Base-by-base conservation (phyloP, 345 rosid species). In the Lepidium africanum region DNA sequence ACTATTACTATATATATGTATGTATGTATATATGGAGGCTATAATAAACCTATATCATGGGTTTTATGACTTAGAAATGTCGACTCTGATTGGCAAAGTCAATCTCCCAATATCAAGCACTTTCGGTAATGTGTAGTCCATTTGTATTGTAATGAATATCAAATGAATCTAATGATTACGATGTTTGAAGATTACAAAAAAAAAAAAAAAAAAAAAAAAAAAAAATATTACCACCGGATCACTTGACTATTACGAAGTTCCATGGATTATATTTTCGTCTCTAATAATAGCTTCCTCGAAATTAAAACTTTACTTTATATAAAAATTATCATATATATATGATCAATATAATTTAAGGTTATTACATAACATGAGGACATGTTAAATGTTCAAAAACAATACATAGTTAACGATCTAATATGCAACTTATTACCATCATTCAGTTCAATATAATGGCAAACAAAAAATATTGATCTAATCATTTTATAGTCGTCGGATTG, bases 51-150 rank as follows among this genome's bases (percentile, higher is more conserved):
- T 41, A 60, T 53, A 69, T 49, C 65, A 53, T 62, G 69, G 52
- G 62, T 38, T 55, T 32, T 52, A 43, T 45, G 75, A 51, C 75
- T 61, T 71, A 36, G 27, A 69, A 56, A 59, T 40, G 43, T 38
- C 59, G 55, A 23, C 58, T 74, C 50, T 57, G 66, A 38, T 73
- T 59, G 63, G 50, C 54, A 52, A 51, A 70, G 63, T 70, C 65
- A 53, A 57, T 21, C 38, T 73, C 38, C 72, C 61, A 73, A 66
- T 59, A 59, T 14, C 72, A 40, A 43, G 40, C 60, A 65, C 59
- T 66, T 65, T 33, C 53, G 19, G 58, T 27, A 32, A 42, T 52
- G 58, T 52, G 58, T 37, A 50, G 13, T 41, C 51, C 48, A 40
- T 53, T 12, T 27, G 6, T 13, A 17, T 39, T 33, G 14, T 27